phyloP scores from a whole-genome alignment of 176 grass and related monocot species.

The Typha latifolia region DNA sequence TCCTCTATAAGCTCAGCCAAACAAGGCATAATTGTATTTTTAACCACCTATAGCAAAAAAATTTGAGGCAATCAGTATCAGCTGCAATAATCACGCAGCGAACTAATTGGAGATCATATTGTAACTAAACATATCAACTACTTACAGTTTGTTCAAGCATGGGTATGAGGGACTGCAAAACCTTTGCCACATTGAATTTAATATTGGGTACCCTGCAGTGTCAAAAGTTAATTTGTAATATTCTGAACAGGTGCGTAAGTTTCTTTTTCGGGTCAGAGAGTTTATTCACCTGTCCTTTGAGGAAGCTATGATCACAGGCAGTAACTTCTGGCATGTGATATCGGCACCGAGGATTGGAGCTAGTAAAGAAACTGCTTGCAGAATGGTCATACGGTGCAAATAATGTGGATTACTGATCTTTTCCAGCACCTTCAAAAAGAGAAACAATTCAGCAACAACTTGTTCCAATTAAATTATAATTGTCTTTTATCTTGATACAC shows the following conservation, averaged over 20 bases:
- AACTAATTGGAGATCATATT: too few relatives aligned
- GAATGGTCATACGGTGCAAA: constrained; percentile 77
- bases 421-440: constrained; percentile 50
- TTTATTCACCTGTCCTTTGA: constrained; percentile 72
- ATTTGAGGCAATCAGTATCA: too few relatives aligned
- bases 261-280: too few relatives aligned
- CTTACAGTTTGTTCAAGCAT: constrained; percentile 76
- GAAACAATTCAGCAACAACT: not conserved
- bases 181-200: constrained; percentile 93
- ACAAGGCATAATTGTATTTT: constrained; percentile 63
- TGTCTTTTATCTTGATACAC: too few relatives aligned
- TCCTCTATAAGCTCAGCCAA: constrained; percentile 88
- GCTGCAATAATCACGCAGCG: too few relatives aligned
- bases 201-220: constrained; percentile 81
- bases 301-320: constrained; percentile 66
- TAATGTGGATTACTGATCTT: constrained; percentile 95
- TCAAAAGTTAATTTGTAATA: not conserved
- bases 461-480: too few relatives aligned
- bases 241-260: too few relatives aligned
- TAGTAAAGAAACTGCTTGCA: constrained; percentile 69
- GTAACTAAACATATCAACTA: not conserved
- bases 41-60: constrained; percentile 37
- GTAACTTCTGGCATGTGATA: constrained; percentile 73
- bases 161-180: constrained; percentile 62
- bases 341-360: constrained; percentile 84